Base-by-base conservation (phyloP, 108 stramenopile species). In the Fragilaria radians region DNA sequence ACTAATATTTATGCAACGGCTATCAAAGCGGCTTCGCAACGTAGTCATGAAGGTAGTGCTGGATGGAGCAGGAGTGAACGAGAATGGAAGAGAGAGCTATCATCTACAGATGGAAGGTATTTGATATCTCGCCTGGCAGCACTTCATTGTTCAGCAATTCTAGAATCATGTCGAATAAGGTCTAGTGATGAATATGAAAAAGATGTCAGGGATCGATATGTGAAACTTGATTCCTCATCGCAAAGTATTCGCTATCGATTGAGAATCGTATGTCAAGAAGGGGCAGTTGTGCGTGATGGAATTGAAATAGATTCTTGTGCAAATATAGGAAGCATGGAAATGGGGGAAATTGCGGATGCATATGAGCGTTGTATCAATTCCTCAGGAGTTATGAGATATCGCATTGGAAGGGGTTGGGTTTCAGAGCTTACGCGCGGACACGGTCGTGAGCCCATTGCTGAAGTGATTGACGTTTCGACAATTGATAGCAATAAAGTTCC, bases 371-470 rank as follows among this genome's bases (percentile, higher is more conserved):
- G 88, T 59, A 77, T 88, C 46, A 96, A 91, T 60, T 74, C 84
- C 3, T 89, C 81, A n/a, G 96, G 95, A 28, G 85, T 96, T 19
- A 53, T 95, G 46, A 75, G 96, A 21, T 97, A 96, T 57, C 78
- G 80, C 17, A 95, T 93, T 1, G 54, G 46, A 4, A 64, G 81
- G 46, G 96, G 96, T 0, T 97, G 95, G 95, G 63, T 97, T 17
- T 95, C 94, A 11, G 96, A 97, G 73, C 75, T 82, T 53, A 87
- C 91, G 5, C 83, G 95, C 14, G 93, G 95, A 31, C 88, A 88
- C 64, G 91, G 86, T 0, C 80, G 91, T 25, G 93, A 95, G 58
- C 91, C 94, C 19, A 94, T 97, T 52, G 85, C 90, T n/a, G 95
- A 96, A 79, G 73, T 95, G 11, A 47, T 97, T 32, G 63, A 68